These are phyloP conservation scores for Dactylonectria estremocensis DNA, from an alignment of 2,329 filamentous ascomycete genomes.

Conservation along the genomic window DNA sequence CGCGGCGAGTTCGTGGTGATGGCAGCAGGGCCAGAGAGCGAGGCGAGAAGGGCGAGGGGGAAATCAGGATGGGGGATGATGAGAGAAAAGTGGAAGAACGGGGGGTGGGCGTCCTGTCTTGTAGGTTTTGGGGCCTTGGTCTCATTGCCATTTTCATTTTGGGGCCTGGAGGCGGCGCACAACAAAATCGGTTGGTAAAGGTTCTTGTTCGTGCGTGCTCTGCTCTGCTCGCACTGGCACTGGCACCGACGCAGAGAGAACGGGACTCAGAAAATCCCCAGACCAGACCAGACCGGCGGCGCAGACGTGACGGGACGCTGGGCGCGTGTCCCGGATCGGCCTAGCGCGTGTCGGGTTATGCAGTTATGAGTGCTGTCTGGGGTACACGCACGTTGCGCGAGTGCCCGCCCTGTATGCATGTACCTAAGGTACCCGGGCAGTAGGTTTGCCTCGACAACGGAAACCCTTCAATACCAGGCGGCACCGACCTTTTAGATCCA, in stretches of 20 bases:
- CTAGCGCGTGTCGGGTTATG: slow-evolving; percentile 39
- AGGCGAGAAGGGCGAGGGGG: slow-evolving; percentile 11
- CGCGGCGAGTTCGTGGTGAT: slow-evolving; percentile 46
- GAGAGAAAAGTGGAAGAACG: slow-evolving; percentile 45
- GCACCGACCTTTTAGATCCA: too few relatives aligned
- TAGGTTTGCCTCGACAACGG: background rate
- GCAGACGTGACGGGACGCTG: slow-evolving; percentile 35
- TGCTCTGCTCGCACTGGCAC: slow-evolving; percentile 38
- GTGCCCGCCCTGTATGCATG: background rate
- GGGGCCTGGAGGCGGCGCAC: slow-evolving; percentile 58
- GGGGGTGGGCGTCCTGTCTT: slow-evolving; percentile 54
- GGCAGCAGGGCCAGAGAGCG: slow-evolving; percentile 33
- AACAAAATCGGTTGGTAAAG: slow-evolving; percentile 55
- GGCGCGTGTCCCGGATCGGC: slow-evolving; percentile 29
- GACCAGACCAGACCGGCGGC: slow-evolving; percentile 37
- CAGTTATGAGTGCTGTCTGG: slow-evolving; percentile 33
- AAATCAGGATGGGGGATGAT: slow-evolving; percentile 39
- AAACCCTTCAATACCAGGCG: too few relatives aligned
- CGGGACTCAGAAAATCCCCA: slow-evolving; percentile 45
- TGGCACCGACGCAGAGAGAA: slow-evolving; percentile 29
- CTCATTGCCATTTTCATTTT: slow-evolving; percentile 58
- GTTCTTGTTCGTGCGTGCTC: slow-evolving; percentile 44
- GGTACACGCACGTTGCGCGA: background rate
- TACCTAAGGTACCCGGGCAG: too few relatives aligned
- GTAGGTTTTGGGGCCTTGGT: slow-evolving; percentile 56